These are phyloP conservation scores for Scutellaria barbata DNA, from an alignment of 257 asterid species.

Conservation along the genomic window DNA sequence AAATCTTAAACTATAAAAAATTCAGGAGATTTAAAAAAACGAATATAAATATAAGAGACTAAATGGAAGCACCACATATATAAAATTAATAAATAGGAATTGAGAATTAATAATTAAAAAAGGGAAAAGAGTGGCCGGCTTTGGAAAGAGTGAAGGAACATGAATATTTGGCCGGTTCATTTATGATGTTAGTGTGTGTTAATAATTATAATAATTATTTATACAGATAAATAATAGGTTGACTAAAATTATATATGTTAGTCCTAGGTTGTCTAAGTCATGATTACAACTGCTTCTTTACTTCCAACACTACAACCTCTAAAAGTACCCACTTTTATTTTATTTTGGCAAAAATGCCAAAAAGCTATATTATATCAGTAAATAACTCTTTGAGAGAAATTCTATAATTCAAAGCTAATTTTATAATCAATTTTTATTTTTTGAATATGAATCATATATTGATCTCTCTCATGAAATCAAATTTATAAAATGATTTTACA, in stretches of 20 bases:
- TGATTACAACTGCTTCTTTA: conserved; percentile 6
- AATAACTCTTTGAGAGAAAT: no score
- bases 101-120: background rate
- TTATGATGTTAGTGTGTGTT: background rate
- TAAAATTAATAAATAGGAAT: background rate
- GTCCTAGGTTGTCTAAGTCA: background rate
- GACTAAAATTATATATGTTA: conserved; percentile 23
- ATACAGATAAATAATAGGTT: background rate
- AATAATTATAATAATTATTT: no score
- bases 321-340: conserved; percentile 19
- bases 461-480: no score
- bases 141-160: background rate
- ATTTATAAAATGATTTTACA: no score
- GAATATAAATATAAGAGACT: no score
- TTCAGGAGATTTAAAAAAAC: no score
- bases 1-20: no score
- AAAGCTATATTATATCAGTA: background rate
- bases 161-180: conserved; percentile 31
- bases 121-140: conserved; percentile 21
- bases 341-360: background rate
- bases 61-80: no score
- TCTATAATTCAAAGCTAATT: no score
- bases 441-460: no score
- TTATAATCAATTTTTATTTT: no score
- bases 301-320: background rate